Percentiles rank a stretch among this genome's conserved stretches.
phyloP scores from a whole-genome alignment of 495 filamentous ascomycete species.

The Amniculicola lignicola region DNA sequence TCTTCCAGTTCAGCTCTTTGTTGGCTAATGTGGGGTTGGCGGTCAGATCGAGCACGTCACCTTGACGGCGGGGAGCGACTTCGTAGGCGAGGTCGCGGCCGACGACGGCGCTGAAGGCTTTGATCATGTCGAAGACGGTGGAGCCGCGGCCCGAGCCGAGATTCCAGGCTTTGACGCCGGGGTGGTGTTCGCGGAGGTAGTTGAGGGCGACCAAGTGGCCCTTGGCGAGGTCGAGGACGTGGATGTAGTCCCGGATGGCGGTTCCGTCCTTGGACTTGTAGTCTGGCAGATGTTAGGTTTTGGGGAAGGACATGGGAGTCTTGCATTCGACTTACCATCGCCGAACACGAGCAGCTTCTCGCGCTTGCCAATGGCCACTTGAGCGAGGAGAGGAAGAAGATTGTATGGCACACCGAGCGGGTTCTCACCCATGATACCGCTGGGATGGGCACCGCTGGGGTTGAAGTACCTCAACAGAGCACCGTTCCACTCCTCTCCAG shows the following conservation, averaged over 20 bases:
- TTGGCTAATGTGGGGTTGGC: slow-evolving; percentile 86
- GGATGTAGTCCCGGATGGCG: slow-evolving; percentile 71
- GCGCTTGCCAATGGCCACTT: slow-evolving; percentile 91
- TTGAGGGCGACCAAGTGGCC: slow-evolving; percentile 90
- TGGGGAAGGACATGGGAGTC: too few relatives aligned
- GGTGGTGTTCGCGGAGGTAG: slow-evolving; percentile 83
- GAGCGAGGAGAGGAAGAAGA: slow-evolving; percentile 86
- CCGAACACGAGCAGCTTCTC: slow-evolving; percentile 94
- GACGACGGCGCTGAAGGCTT: slow-evolving; percentile 82
- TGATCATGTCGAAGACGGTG: slow-evolving; percentile 97
- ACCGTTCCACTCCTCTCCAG: slow-evolving; percentile 81
- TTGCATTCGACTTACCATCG: slow-evolving; percentile 67
- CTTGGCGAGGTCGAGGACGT: slow-evolving; percentile 84
- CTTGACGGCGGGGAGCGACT: slow-evolving; percentile 74
- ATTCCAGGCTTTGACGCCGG: slow-evolving; percentile 95
- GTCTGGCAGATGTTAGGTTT: slow-evolving; percentile 53
- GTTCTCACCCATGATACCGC: slow-evolving; percentile 97
- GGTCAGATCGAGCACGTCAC: slow-evolving; percentile 92
- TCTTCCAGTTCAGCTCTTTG: slow-evolving; percentile 87
- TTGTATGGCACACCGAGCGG: slow-evolving; percentile 95
- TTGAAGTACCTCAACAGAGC: slow-evolving; percentile 97
- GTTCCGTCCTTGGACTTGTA: slow-evolving; percentile 77
- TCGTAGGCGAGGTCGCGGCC: slow-evolving; percentile 83
- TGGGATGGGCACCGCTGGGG: slow-evolving; percentile 90
- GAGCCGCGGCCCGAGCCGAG: slow-evolving; percentile 91